phyloP scores from a whole-genome alignment of 2,329 filamentous ascomycete genomes.

The Alternaria triticimaculans region DNA sequence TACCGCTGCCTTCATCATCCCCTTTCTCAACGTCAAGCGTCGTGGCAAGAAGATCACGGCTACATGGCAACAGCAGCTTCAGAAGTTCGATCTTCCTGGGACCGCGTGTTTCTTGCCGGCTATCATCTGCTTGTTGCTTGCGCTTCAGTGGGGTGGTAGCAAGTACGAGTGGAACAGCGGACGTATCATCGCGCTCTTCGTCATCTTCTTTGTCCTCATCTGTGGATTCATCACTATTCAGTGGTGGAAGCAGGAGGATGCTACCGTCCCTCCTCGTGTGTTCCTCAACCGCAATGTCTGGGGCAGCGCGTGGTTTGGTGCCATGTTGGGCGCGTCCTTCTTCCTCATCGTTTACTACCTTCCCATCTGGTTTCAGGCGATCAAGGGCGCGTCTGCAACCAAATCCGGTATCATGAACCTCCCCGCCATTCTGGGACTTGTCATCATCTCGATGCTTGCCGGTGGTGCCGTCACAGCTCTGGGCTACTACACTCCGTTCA shows the following conservation, averaged over 20 bases:
- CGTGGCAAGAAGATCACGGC: constrained; percentile 41
- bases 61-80: constrained; percentile 48
- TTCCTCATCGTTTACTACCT: constrained; percentile 56
- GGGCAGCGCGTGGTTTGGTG: constrained; percentile 50
- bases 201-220: constrained; percentile 54
- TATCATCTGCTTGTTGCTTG: constrained; percentile 57
- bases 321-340: constrained; percentile 53
- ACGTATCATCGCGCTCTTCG: constrained; percentile 56
- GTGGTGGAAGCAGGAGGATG: constrained; percentile 52
- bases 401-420: constrained; percentile 58
- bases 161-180: constrained; percentile 55
- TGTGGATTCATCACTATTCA: constrained; percentile 53
- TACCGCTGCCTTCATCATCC: constrained; percentile 50
- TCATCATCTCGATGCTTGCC: constrained; percentile 51
- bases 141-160: constrained; percentile 59
- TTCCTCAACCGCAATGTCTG: constrained; percentile 55
- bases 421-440: constrained; percentile 54
- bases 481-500: constrained; percentile 60
- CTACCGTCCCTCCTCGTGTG: constrained; percentile 56
- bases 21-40: constrained; percentile 47
- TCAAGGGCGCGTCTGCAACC: constrained; percentile 55
- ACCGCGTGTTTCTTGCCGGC: constrained; percentile 54
- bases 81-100: constrained; percentile 57
- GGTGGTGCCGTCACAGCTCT: constrained; percentile 50
- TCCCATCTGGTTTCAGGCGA: constrained; percentile 58